phyloP scores from a whole-genome alignment of 2,329 filamentous ascomycete species.

The Exophiala sp. region DNA sequence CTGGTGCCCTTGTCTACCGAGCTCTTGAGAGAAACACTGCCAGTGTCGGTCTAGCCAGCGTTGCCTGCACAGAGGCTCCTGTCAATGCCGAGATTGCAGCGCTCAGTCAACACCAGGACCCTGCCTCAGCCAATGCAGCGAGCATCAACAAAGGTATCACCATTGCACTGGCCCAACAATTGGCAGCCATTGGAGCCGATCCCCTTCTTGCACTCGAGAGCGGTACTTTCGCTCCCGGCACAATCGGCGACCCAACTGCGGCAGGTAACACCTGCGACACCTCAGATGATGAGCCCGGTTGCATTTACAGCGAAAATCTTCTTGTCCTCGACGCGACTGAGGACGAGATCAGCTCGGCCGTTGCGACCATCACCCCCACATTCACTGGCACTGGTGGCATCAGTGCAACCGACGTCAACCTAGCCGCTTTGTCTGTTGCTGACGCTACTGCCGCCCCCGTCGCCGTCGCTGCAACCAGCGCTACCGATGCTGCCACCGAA shows the following conservation, averaged over 20 bases:
- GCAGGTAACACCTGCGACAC: constrained; percentile 54
- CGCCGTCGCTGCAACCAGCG: background rate
- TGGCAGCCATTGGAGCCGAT: constrained; percentile 61
- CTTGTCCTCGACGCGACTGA: constrained; percentile 53
- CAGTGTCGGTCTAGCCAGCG: constrained; percentile 55
- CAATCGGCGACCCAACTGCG: constrained; percentile 48
- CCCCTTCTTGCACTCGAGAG: constrained; percentile 59
- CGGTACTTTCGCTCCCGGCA: constrained; percentile 63
- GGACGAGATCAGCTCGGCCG: constrained; percentile 51
- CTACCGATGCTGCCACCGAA: background rate
- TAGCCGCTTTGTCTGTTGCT: constrained; percentile 3
- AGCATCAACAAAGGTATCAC: constrained; percentile 60
- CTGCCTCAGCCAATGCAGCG: constrained; percentile 56
- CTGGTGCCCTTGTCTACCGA: constrained; percentile 52
- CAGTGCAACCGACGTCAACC: constrained; percentile 9
- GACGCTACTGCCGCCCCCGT: background rate
- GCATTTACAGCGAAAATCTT: constrained; percentile 53
- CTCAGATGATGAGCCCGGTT: constrained; percentile 48
- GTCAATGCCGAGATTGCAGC: constrained; percentile 67
- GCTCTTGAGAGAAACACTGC: constrained; percentile 60
- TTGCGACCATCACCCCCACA: constrained; percentile 33
- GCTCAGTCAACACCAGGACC: constrained; percentile 64
- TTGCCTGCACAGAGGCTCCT: constrained; percentile 52
- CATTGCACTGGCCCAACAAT: constrained; percentile 57
- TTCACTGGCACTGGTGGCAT: constrained; percentile 12